Evolutionary conservation across 106 monocot genomes (phyloP), one percentile per base, ranked within the genome.

Genomic region (Vanilla planifolia): DNA sequence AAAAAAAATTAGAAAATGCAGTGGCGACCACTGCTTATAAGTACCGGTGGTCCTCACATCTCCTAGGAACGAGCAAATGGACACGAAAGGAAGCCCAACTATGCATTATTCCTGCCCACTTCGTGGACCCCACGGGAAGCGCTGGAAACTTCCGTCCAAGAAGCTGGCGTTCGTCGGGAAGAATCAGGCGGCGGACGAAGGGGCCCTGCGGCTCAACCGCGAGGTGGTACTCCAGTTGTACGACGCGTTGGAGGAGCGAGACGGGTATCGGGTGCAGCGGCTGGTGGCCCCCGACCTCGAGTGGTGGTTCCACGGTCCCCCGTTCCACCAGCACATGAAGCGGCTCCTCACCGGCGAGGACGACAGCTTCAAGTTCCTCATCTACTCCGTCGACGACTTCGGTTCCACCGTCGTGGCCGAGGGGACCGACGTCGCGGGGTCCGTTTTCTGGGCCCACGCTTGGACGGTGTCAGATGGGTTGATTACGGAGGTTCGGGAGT

Each of bases 241-340:
- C 46, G 28, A 59, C 13, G 57, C 73, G 4, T 33, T 73, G 35
- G 8, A 32, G 0, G 3, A 3, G 20, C 47, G 55, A 1, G 59
- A 73, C 58, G 9, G 35, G 5, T 34, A 33, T 2, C 24, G 33
- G 4, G 65, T 45, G 37, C 25, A 16, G 7, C 24, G 8, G n/a
- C 36, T 66, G 3, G 47, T 73, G 33, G 65, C 62, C 11, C 15
- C 60, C 27, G 62, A 71, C 55, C 51, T 71, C 13, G 71, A 71
- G 55, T 71, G 53, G 53, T 55, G 71, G 71, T 71, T 71, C 71
- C 71, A 71, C 53, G 71, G 71, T 4, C 71, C 71, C 2, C 71
- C 62, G 33, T n/a, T 33, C 10, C 22, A 41, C 36, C 71, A 71
- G 22, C 62, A 71, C 71, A 71, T 71, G 71, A 71, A 62, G 71